phyloP scores from a whole-genome alignment of 192 early-diverging fungal genomes.

The Radiomyces spectabilis region DNA sequence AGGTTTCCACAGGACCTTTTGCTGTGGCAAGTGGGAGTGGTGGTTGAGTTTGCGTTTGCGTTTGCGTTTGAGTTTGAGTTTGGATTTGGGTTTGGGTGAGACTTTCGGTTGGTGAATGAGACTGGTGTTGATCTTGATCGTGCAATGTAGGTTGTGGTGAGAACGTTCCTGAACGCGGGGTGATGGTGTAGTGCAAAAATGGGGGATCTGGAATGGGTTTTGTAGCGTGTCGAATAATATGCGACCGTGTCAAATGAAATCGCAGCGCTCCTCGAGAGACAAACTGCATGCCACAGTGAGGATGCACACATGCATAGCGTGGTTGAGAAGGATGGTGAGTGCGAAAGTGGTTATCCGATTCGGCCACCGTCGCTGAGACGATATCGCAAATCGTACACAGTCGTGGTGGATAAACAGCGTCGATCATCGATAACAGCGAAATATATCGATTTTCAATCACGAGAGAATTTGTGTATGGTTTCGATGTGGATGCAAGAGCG shows the following conservation, averaged over 20 bases:
- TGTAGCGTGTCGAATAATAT: constrained; percentile 6
- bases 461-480: background rate
- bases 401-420: constrained; percentile 23
- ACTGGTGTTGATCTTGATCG: background rate
- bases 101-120: background rate
- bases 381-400: constrained; percentile 17
- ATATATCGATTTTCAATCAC: constrained; percentile 7
- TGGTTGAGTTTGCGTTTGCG: background rate
- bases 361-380: background rate
- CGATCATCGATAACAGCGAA: constrained; percentile 22
- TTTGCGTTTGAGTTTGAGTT: background rate
- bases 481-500: background rate
- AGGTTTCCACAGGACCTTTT: background rate
- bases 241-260: constrained; percentile 21
- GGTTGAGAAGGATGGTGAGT: constrained; percentile 5
- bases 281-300: constrained; percentile 18
- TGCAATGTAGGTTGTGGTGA: background rate
- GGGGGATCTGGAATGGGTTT: background rate
- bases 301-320: constrained; percentile 22
- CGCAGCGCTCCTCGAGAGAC: constrained; percentile 16
- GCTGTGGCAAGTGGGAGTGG: background rate
- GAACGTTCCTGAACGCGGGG: too few species aligned
- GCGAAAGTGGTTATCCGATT: constrained; percentile 10
- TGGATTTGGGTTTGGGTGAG: background rate
- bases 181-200: too few species aligned